Evolutionary conservation across 1,139 yeast genomes (phyloP).

Genomic region (Nakaseomyces kungkrabaensis): DNA sequence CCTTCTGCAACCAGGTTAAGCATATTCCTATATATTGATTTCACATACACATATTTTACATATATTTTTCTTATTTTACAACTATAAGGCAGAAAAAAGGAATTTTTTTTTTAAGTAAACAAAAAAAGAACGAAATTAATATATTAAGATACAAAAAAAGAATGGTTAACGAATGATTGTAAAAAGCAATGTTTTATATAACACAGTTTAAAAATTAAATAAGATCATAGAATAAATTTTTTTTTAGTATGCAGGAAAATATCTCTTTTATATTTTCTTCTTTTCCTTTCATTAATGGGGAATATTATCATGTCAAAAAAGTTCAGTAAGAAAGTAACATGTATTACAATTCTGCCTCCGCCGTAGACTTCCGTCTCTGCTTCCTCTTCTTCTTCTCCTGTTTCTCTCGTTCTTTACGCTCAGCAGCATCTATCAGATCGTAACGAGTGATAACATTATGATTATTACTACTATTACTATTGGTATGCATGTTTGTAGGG

Average conservation of each 20-base stretch:
- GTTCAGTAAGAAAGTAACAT: neutral
- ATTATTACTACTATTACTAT: neutral
- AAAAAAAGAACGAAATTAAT: no score
- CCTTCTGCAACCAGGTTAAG: slow-evolving; percentile 11
- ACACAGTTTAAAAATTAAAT: no score
- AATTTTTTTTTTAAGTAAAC: no score
- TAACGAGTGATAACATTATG: neutral
- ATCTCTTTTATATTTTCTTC: no score
- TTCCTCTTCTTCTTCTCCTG: neutral
- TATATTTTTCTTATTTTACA: neutral
- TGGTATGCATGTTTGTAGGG: neutral
- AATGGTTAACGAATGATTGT: no score
- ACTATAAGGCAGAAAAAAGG: no score
- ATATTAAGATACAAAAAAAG: no score
- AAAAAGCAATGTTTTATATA: no score
- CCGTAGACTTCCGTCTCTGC: neutral
- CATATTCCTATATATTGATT: slow-evolving; percentile 8
- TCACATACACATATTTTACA: neutral
- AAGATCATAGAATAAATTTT: no score
- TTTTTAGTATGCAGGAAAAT: no score
- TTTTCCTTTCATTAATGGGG: neutral
- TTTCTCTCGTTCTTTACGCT: slow-evolving; percentile 1
- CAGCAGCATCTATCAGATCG: slow-evolving; percentile 2
- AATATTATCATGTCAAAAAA: neutral
- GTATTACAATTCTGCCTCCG: neutral